Conservation (phyloP, 1,284 basidiomycete genomes). For the Cutaneotrichosporon mucoides region DNA sequence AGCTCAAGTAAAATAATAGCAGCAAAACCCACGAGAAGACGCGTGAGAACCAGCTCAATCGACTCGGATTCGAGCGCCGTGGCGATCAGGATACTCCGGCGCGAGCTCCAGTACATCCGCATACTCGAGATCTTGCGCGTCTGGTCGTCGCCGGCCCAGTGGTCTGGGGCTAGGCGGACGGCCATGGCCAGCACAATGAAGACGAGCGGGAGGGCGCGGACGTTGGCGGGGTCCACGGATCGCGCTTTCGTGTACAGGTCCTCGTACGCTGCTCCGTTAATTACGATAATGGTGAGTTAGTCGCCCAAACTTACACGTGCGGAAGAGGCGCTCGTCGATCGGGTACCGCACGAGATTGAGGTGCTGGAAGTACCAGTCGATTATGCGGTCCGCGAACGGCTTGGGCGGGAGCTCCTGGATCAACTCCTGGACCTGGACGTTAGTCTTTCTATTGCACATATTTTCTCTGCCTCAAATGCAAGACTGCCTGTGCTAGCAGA, state of each 20-base stretch:
- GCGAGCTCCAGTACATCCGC: constrained; percentile 89
- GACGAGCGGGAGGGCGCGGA: constrained; percentile 81
- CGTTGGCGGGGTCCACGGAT: constrained; percentile 71
- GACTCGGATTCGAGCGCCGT: constrained; percentile 87
- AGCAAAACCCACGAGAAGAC: constrained; percentile 64
- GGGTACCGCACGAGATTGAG: constrained; percentile 96
- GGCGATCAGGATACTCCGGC: constrained; percentile 77
- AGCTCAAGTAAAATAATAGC: neutral
- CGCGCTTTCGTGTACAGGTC: constrained; percentile 71
- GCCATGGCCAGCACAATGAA: constrained; percentile 92
- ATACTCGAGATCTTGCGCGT: constrained; percentile 71
- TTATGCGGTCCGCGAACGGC: constrained; percentile 62
- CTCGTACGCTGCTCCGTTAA: constrained; percentile 57
- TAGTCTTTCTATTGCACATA: neutral
- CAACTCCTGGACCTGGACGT: constrained; percentile 64
- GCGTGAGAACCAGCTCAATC: constrained; percentile 79
- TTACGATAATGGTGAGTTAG: neutral
- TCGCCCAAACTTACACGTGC: constrained; percentile 50
- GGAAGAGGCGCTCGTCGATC: constrained; percentile 80
- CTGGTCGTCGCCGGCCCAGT: constrained; percentile 71
- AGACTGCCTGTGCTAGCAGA: too few relatives aligned
- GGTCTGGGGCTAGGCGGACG: constrained; percentile 76
- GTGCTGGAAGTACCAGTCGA: constrained; percentile 50
- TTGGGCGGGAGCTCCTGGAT: constrained; percentile 78
- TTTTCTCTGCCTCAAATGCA: too few relatives aligned